These are phyloP conservation scores for Umbelopsis sp. DNA, from an alignment of 192 early-diverging fungal genomes.

Conservation along the genomic window DNA sequence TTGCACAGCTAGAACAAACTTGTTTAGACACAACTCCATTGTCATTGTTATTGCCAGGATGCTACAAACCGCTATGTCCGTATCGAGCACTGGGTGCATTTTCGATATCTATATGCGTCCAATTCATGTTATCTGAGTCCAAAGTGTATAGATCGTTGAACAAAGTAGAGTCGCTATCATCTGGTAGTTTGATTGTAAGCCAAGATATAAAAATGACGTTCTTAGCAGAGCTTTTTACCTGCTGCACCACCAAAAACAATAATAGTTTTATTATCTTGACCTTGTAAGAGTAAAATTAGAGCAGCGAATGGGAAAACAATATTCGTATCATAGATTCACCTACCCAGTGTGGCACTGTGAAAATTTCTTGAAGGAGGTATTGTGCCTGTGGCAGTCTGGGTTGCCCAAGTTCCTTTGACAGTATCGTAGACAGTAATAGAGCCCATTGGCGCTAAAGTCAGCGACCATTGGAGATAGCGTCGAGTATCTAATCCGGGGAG, in stretches of 20 bases:
- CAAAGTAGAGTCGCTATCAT: not conserved
- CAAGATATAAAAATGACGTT: not conserved
- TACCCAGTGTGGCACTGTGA: slow-evolving; percentile 4
- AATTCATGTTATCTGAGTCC: not conserved
- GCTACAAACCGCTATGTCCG: not conserved
- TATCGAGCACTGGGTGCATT: not conserved
- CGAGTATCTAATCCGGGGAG: not conserved
- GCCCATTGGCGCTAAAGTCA: not conserved
- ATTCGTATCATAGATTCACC: not conserved
- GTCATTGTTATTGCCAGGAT: not conserved
- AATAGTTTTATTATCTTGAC: not conserved
- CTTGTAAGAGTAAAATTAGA: not conserved
- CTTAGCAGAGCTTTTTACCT: not conserved
- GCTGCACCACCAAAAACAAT: slow-evolving; percentile 9
- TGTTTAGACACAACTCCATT: not conserved
- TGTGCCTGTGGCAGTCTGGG: not conserved
- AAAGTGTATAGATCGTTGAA: slow-evolving; percentile 9
- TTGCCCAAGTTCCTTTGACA: not conserved
- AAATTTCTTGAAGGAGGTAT: not conserved
- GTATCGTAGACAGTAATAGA: slow-evolving; percentile 2
- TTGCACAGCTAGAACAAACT: slow-evolving; percentile 1
- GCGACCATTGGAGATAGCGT: not conserved
- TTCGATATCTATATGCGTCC: slow-evolving; percentile 1
- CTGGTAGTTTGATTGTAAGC: not conserved
- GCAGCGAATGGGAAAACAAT: too few relatives aligned